A percentile compares a stretch with the other conserved stretches of the same genome.
Conservation (phyloP, 768 basidiomycete species). For the Auricularia auricula-judae region DNA sequence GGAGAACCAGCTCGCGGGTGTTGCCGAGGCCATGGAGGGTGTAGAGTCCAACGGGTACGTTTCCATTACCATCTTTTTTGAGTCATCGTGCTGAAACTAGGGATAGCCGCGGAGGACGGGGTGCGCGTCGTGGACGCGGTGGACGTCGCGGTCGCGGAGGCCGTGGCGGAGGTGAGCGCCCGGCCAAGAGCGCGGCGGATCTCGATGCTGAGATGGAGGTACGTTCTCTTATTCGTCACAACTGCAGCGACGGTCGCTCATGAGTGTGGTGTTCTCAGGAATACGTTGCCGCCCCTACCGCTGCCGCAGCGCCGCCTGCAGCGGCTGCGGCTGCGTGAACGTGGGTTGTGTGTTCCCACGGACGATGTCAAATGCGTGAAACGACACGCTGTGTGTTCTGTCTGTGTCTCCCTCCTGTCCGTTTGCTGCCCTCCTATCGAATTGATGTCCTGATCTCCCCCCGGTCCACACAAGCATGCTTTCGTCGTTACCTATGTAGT, state of each 20-base stretch:
- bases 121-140: constrained; percentile 36
- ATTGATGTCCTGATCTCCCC: too few species aligned
- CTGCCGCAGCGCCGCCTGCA: background rate
- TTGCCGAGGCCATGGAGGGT: constrained; percentile 16
- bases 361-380: background rate
- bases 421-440: too few species aligned
- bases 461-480: too few species aligned
- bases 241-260: background rate
- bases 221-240: constrained; percentile 13
- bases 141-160: constrained; percentile 28
- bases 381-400: background rate
- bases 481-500: too few species aligned
- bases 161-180: constrained; percentile 45
- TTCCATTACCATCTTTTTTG: background rate
- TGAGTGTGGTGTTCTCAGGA: background rate
- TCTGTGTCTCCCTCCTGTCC: too few species aligned
- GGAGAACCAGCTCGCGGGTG: constrained; percentile 11
- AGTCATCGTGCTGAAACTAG: background rate
- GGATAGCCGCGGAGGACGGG: constrained; percentile 3
- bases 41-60: constrained; percentile 1
- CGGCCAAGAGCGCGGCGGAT: constrained; percentile 75
- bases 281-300: background rate
- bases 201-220: constrained; percentile 99
- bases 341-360: background rate
- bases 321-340: background rate